Evolutionary conservation across 352 stramenopile species (phyloP), one percentile per base, ranked within the genome.

Genomic region (Phytophthora pisi): DNA sequence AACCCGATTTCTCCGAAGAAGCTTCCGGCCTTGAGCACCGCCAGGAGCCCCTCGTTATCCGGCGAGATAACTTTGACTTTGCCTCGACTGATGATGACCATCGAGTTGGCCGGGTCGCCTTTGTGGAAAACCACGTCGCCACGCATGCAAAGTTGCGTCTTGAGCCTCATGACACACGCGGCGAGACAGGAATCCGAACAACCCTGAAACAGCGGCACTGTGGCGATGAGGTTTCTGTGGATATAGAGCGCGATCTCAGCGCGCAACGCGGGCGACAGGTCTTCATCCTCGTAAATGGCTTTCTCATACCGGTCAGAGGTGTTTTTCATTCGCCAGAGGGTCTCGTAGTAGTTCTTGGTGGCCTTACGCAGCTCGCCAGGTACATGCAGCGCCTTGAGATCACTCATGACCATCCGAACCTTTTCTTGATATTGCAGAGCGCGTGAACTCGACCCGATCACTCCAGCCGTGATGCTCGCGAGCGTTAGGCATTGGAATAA

Each of bases 1-100:
- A 89, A 42, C 1, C 81, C 81, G 46, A 89, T 89, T 51, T 89
- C 81, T 13, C 81, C 81, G 46, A 89, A 89, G 66, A 89, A 89
- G 30, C 74, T 84, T 5, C 81, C 81, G 31, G 85, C 77, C 49
- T 89, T 88, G 24, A 89, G 72, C 40, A 89, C 78, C 0, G 72
- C 81, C 8, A 89, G 59, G 13, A 88, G 42, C 9, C 76, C 71
- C 51, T 80, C 75, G 28, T 84, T 86, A 47, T 88, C 77, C 0
- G 78, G 78, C 2, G 75, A 80, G 23, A 89, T 83, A 47, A 89
- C 79, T 65, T 86, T 86, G 45, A 88, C 70, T 61, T 88, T 89
- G 31, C 81, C 81, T 15, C 78, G 68, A 65, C 77, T 87, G 58
- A 89, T 86, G 65, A 89, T 86, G 18, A 86, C 64, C 81, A 89